Percentiles rank a stretch among this genome's conserved stretches.
Conservation (phyloP, 1,139 yeast species). For the Pichia sp. region DNA sequence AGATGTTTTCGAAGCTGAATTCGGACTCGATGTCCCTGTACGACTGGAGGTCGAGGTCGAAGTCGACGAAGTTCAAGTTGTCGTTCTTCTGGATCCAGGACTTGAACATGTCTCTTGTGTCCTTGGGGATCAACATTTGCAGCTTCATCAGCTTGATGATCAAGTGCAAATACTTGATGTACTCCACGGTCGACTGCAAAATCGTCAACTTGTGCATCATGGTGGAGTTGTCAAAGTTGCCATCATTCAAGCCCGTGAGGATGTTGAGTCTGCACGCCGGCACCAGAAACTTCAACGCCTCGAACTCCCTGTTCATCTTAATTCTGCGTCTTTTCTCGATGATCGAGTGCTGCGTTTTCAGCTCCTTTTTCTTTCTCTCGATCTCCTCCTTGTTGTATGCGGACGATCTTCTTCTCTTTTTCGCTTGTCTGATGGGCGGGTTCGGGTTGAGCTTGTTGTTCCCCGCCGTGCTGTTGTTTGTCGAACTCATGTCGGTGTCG, state of each 20-base stretch:
- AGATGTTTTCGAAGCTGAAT: slow-evolving; percentile 44
- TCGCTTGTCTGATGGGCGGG: slow-evolving; percentile 2
- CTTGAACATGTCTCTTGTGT: slow-evolving; percentile 22
- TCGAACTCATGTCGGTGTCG: background rate
- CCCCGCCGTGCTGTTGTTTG: background rate
- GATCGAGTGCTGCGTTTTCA: slow-evolving; percentile 65
- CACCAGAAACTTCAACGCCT: slow-evolving; percentile 68
- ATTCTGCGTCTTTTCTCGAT: slow-evolving; percentile 76
- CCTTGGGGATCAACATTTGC: slow-evolving; percentile 25
- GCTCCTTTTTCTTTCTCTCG: slow-evolving; percentile 52
- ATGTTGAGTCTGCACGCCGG: slow-evolving; percentile 65
- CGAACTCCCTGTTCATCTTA: slow-evolving; percentile 78
- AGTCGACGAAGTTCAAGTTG: slow-evolving; percentile 44
- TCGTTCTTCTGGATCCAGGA: slow-evolving; percentile 33
- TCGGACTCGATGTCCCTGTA: slow-evolving; percentile 58
- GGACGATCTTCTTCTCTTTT: slow-evolving; percentile 39
- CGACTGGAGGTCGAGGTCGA: slow-evolving; percentile 53
- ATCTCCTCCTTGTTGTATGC: slow-evolving; percentile 47
- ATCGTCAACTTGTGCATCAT: slow-evolving; percentile 74
- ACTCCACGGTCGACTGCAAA: slow-evolving; percentile 75
- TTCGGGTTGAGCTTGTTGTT: slow-evolving; percentile 4
- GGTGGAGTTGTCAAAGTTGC: slow-evolving; percentile 29
- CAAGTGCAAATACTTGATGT: slow-evolving; percentile 64
- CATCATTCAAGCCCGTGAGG: slow-evolving; percentile 31
- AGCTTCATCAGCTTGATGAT: slow-evolving; percentile 44